Evolutionary conservation across 2,329 filamentous ascomycete species (phyloP).

Genomic region (Penicillium sp.): DNA sequence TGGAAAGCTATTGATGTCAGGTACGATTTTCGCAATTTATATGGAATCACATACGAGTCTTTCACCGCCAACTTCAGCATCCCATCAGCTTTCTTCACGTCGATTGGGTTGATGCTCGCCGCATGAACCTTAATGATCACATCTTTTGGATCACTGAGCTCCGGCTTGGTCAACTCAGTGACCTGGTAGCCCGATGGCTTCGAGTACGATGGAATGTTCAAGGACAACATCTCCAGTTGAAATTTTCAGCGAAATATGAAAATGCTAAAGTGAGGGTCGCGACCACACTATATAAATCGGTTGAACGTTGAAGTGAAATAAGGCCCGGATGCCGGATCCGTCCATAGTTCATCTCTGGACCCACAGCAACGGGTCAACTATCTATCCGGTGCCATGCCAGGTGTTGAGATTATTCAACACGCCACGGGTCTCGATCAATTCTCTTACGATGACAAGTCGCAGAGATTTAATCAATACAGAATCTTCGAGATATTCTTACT

Average conservation of each 20-base stretch:
- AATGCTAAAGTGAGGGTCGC: too few species aligned
- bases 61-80: slow-evolving; percentile 34
- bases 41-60: slow-evolving; percentile 30
- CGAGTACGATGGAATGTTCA: slow-evolving; percentile 21
- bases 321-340: too few species aligned
- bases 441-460: not conserved
- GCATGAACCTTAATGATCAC: slow-evolving; percentile 45
- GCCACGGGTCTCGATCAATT: not conserved
- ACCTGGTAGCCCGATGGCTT: slow-evolving; percentile 23
- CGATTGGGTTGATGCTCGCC: slow-evolving; percentile 49
- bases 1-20: slow-evolving; percentile 36
- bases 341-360: not conserved
- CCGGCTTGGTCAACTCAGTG: slow-evolving; percentile 22
- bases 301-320: not conserved
- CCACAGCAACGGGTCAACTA: not conserved
- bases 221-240: slow-evolving; percentile 16
- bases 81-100: slow-evolving; percentile 46
- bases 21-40: not conserved
- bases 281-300: not conserved
- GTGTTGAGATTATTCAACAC: not conserved
- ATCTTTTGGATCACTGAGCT: slow-evolving; percentile 19
- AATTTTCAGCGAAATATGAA: not conserved
- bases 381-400: not conserved
- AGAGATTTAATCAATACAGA: too few species aligned
- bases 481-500: too few species aligned